phyloP scores from a whole-genome alignment of 768 basidiomycete species.

The Mycena polygramma region DNA sequence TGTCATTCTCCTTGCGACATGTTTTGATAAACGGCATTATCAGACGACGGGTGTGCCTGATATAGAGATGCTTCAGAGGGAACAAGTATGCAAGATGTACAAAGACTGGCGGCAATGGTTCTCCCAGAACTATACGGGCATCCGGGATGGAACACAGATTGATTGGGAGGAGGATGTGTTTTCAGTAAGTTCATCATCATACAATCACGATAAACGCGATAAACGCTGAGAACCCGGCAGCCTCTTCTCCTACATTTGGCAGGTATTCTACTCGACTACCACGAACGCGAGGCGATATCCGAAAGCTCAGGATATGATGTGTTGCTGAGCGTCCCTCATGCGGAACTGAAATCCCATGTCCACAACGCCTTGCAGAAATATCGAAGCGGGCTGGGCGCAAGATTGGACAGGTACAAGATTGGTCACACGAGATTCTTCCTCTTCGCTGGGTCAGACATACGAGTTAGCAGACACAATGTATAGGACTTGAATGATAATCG shows the following conservation, averaged over 20 bases:
- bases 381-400: too few species aligned
- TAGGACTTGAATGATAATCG: too few species aligned
- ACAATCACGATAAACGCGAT: too few species aligned
- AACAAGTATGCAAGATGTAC: not conserved
- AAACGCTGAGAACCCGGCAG: not conserved
- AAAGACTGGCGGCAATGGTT: not conserved
- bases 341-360: too few species aligned
- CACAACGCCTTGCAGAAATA: too few species aligned
- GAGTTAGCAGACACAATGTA: too few species aligned
- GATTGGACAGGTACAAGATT: too few species aligned
- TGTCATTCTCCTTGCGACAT: not conserved
- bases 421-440: too few species aligned
- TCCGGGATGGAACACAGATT: not conserved
- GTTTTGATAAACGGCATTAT: not conserved
- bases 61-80: not conserved
- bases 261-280: not conserved
- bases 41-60: too few species aligned
- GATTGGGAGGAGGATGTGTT: conserved; percentile 6
- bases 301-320: too few species aligned
- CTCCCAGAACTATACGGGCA: not conserved
- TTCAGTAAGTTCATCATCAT: not conserved
- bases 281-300: not conserved
- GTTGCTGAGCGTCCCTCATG: too few species aligned
- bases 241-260: conserved; percentile 1
- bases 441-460: too few species aligned